A percentile compares a stretch with the other conserved stretches of the same genome.
Evolutionary conservation across 2,329 filamentous ascomycete species (phyloP).

Genomic region (Achaetomium macrosporum): DNA sequence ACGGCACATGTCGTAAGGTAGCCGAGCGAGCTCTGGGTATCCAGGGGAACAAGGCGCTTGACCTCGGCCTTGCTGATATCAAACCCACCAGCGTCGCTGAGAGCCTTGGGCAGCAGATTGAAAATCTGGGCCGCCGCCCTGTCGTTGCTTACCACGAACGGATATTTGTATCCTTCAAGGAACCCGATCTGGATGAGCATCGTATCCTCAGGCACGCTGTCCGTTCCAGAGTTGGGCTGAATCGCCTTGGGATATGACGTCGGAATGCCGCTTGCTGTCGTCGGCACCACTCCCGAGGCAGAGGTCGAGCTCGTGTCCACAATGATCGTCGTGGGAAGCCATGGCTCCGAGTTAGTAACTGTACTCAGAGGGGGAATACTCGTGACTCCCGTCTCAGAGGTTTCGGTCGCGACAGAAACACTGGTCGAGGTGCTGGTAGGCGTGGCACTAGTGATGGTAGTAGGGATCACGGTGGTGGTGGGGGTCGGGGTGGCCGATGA

Average conservation of each 20-base stretch:
- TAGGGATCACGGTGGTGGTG: background rate
- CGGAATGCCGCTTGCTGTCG: constrained; percentile 44
- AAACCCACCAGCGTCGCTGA: constrained; percentile 60
- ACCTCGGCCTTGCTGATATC: constrained; percentile 53
- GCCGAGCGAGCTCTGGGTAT: constrained; percentile 61
- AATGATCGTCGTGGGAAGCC: constrained; percentile 57
- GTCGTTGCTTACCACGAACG: constrained; percentile 67
- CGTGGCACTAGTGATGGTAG: background rate
- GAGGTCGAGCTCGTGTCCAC: constrained; percentile 45
- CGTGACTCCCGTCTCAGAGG: constrained; percentile 11
- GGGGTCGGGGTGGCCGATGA: background rate
- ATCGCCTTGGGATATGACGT: constrained; percentile 69
- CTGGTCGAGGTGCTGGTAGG: background rate
- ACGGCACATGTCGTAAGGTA: constrained; percentile 79
- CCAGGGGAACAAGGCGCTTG: constrained; percentile 66
- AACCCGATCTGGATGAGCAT: constrained; percentile 81
- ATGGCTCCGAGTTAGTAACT: constrained; percentile 39
- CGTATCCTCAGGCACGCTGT: constrained; percentile 53
- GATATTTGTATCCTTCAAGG: constrained; percentile 72
- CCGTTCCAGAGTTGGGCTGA: constrained; percentile 55
- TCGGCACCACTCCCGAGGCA: constrained; percentile 11
- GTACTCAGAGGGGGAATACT: constrained; percentile 12
- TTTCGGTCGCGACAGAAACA: too few species aligned
- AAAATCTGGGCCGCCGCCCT: constrained; percentile 82
- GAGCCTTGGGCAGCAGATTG: constrained; percentile 64